phyloP scores from a whole-genome alignment of 2,329 filamentous ascomycete species.

The Camptophora hylomeconis region DNA sequence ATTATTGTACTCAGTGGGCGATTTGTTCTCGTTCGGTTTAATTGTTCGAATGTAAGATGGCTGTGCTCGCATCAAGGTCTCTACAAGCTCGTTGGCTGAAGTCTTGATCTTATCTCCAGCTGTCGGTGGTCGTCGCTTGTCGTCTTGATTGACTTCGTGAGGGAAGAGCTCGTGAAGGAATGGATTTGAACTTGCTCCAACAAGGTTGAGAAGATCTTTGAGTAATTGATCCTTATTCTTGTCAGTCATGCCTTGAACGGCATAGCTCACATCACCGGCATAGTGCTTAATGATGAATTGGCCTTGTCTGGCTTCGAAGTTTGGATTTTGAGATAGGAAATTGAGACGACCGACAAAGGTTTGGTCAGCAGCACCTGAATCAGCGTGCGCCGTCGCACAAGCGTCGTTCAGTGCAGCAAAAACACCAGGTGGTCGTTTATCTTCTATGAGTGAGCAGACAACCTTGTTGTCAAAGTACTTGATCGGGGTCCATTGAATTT shows the following conservation, averaged over 20 bases:
- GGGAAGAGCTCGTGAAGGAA: constrained; percentile 89
- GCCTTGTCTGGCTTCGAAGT: constrained; percentile 82
- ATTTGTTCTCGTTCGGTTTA: constrained; percentile 99
- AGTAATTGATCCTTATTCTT: constrained; percentile 98
- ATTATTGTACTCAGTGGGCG: constrained; percentile 78
- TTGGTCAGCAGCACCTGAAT: constrained; percentile 83
- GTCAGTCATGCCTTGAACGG: constrained; percentile 91
- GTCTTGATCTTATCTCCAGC: constrained; percentile 92
- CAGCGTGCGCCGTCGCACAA: constrained; percentile 94
- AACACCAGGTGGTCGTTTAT: constrained; percentile 75
- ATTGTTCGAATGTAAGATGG: constrained; percentile 98
- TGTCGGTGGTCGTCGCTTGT: constrained; percentile 83
- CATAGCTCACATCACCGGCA: constrained; percentile 90
- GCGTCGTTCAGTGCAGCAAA: constrained; percentile 96
- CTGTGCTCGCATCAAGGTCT: constrained; percentile 92
- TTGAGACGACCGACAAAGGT: constrained; percentile 92
- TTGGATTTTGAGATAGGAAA: constrained; percentile 72
- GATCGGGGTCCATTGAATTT: constrained; percentile 98
- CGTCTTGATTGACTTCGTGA: constrained; percentile 85
- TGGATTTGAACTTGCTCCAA: constrained; percentile 67
- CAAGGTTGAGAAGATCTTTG: constrained; percentile 82
- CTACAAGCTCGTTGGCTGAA: constrained; percentile 87
- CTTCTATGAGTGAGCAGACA: constrained; percentile 92
- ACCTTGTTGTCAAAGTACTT: constrained; percentile 99
- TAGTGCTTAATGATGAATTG: constrained; percentile 99